These are phyloP conservation scores for Sanghuangporus weigelae DNA, from an alignment of 1,284 basidiomycete species.

Conservation along the genomic window DNA sequence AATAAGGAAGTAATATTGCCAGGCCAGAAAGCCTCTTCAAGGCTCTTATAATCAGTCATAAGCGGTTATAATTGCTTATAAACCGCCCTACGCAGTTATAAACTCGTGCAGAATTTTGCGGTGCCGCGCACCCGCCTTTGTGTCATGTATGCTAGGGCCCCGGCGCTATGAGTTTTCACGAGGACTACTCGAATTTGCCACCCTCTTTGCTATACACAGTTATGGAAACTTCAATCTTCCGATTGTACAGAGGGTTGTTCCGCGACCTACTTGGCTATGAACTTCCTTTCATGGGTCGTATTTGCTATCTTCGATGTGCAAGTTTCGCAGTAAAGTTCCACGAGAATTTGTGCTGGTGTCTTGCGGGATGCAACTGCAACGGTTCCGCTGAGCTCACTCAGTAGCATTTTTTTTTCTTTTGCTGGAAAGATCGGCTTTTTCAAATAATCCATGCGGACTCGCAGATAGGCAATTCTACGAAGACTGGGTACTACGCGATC, in stretches of 20 bases:
- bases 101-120: too few species aligned
- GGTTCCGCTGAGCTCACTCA: constrained; percentile 89
- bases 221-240: constrained; percentile 94
- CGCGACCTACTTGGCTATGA: constrained; percentile 82
- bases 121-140: too few species aligned
- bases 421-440: not conserved
- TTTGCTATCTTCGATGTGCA: constrained; percentile 71
- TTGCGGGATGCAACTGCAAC: constrained; percentile 88
- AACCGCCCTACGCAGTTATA: too few species aligned
- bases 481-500: constrained; percentile 64
- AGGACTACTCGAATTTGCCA: too few species aligned
- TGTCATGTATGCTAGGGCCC: too few species aligned
- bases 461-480: constrained; percentile 97
- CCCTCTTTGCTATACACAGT: too few species aligned
- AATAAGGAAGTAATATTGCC: too few species aligned
- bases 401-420: constrained; percentile 36
- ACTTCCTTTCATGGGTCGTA: constrained; percentile 89
- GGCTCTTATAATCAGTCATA: too few species aligned
- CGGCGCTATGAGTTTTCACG: too few species aligned
- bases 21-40: too few species aligned
- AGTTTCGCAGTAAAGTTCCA: constrained; percentile 17
- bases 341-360: not conserved
- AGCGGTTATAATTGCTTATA: too few species aligned
- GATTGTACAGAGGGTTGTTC: constrained; percentile 61
- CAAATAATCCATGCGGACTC: constrained; percentile 48